Base-by-base conservation (phyloP, 1,284 basidiomycete genomes). In the Mycena citricolor region DNA sequence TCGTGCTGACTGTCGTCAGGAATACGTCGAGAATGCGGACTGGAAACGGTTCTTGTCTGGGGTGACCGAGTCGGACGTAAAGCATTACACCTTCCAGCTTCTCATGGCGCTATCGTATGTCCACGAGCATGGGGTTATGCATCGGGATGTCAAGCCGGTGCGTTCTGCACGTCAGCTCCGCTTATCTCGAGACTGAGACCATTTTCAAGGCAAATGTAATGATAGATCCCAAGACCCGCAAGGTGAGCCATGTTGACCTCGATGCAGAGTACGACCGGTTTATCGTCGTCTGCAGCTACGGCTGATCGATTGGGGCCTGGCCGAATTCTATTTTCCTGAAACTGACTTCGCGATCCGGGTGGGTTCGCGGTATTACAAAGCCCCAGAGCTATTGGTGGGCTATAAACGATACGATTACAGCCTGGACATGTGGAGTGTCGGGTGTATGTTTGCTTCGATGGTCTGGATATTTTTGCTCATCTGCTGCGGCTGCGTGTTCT, bases 291-390 rank as follows among this genome's bases (percentile, higher is more conserved):
- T 51, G 11, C 55, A 87, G 82, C 69, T 93, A 38, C 79, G 90
- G 19, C 67, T 94, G 46, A 94, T 94, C 57, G 91, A 94, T 68
- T 94, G 91, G 91, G 91, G 91, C 44, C 68, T 94, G 25, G 90
- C 91, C 38, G 90, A 94, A 63, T 94, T 94, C 67, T 94, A 94
- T 63, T 90, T 91, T 58, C 87, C 90, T 3, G 79, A 81, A 39
- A 88, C 85, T 22, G 83, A 91, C 52, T 91, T 92, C 68, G 91
- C 93, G 58, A 87, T 92, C 47, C 81, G 90, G 11, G 91, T 94
- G 8, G 91, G 89, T n/a, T 89, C 86, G 36, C 75, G 90, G 49
- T 92, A 92, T 69, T 94, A 89, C 73, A 94, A 94, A 64, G 87
- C 86, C 0, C 91, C 91, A 5, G 91, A 94, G 60, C 68, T 94